A percentile compares a stretch with the other conserved stretches of the same genome.
phyloP scores from a whole-genome alignment of 1,284 basidiomycete species.

The Rhodotorula sp. region DNA sequence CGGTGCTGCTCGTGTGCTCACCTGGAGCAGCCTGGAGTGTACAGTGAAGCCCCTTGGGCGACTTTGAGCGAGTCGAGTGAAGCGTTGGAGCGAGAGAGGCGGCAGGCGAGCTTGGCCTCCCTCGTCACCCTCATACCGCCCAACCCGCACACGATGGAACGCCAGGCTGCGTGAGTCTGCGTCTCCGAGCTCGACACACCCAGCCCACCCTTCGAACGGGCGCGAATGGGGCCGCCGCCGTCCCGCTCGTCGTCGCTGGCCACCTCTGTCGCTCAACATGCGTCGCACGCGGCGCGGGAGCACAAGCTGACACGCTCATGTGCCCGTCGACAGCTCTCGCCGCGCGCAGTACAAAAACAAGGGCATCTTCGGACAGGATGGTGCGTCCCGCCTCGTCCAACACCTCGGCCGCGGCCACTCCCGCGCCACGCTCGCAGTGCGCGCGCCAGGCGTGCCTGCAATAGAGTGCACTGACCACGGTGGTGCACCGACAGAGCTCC shows the following conservation, averaged over 20 bases:
- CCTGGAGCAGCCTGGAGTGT: background rate
- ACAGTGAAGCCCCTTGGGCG: too few species aligned
- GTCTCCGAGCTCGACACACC: background rate
- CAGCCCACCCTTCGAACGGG: background rate
- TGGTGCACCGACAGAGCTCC: constrained; percentile 59
- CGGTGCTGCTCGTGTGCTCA: too few species aligned
- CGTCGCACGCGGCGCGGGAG: background rate
- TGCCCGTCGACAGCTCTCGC: constrained; percentile 29
- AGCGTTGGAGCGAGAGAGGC: background rate
- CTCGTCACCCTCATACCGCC: background rate
- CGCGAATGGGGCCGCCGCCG: background rate
- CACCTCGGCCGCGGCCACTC: background rate
- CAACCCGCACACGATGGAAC: constrained; percentile 16
- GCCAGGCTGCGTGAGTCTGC: constrained; percentile 32
- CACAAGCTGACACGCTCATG: background rate
- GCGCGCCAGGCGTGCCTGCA: too few species aligned
- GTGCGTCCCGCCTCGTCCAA: constrained; percentile 3
- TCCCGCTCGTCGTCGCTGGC: background rate
- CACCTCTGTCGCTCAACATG: background rate
- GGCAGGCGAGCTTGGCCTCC: background rate
- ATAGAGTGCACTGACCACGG: background rate
- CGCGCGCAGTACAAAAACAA: constrained; percentile 67
- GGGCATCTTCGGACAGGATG: constrained; percentile 70
- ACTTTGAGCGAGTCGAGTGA: background rate
- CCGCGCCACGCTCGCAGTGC: background rate